Conservation (phyloP, 192 early-diverging fungal species). For the Podila minutissima region DNA sequence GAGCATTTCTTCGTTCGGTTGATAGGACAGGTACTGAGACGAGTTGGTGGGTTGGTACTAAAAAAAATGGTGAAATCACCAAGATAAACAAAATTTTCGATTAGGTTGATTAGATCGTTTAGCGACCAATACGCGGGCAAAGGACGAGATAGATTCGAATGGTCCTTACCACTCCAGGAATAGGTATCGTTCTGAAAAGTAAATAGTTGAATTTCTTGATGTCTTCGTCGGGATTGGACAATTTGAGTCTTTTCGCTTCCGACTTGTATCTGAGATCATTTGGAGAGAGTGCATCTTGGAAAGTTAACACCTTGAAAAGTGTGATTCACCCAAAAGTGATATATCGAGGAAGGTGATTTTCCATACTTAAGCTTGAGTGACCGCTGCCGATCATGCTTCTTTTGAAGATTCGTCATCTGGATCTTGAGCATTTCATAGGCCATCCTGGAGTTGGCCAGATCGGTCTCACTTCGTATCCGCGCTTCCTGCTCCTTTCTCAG, state of each 20-base stretch:
- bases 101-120: too few relatives aligned
- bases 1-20: slow-evolving; percentile 37
- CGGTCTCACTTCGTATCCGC: slow-evolving; percentile 14
- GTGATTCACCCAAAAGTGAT: neutral
- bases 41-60: neutral
- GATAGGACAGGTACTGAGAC: slow-evolving; percentile 27
- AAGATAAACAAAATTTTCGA: too few relatives aligned
- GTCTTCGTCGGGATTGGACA: neutral
- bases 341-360: too few relatives aligned
- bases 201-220: slow-evolving; percentile 2
- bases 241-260: neutral
- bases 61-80: neutral
- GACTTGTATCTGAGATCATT: neutral
- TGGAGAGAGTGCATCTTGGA: neutral
- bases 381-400: slow-evolving; percentile 26
- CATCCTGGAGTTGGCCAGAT: slow-evolving; percentile 24
- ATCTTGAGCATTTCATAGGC: slow-evolving; percentile 40
- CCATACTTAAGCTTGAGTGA: slow-evolving; percentile 26
- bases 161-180: neutral
- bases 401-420: slow-evolving; percentile 31
- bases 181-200: neutral
- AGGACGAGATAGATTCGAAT: neutral
- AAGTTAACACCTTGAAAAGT: neutral
- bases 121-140: too few relatives aligned
- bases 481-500: slow-evolving; percentile 25